These are phyloP conservation scores for Asterochloris erici DNA, from an alignment of 139 green algal species.

Conservation along the genomic window DNA sequence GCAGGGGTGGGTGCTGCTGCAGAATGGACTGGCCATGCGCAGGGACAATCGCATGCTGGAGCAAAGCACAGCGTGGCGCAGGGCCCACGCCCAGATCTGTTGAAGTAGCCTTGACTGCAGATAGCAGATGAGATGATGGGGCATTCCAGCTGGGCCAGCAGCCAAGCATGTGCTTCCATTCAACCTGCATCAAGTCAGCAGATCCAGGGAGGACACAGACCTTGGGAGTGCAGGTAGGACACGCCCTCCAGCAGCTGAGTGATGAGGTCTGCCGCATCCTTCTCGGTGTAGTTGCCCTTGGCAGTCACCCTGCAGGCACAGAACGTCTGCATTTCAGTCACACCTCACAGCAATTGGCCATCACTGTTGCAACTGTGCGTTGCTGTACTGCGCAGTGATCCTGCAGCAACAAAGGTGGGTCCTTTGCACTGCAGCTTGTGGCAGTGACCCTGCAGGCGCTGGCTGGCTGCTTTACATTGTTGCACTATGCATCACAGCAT, in stretches of 20 bases:
- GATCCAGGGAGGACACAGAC: constrained; percentile 15
- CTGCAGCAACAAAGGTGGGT: too few relatives aligned
- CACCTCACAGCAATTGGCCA: neutral
- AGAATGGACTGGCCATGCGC: too few relatives aligned
- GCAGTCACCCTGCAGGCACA: constrained; percentile 47
- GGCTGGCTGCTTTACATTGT: too few relatives aligned
- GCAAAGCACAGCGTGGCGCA: too few relatives aligned
- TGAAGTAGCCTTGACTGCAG: too few relatives aligned
- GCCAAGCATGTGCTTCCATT: neutral
- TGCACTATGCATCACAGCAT: too few relatives aligned
- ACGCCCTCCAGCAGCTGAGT: constrained; percentile 67
- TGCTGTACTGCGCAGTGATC: neutral
- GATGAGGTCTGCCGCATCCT: constrained; percentile 60
- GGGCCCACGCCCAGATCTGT: too few relatives aligned
- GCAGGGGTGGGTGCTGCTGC: too few relatives aligned
- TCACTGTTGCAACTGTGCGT: neutral
- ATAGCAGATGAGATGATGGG: too few relatives aligned
- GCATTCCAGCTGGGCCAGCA: too few relatives aligned
- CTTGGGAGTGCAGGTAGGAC: constrained; percentile 67
- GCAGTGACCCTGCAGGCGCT: neutral
- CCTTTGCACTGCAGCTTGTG: too few relatives aligned
- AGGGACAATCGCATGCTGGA: too few relatives aligned
- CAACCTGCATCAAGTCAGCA: neutral
- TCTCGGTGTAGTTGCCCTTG: constrained; percentile 61
- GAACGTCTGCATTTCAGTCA: neutral